Evolutionary conservation across 805 yeast species (phyloP).

Genomic region (Grigorovia jiainica): DNA sequence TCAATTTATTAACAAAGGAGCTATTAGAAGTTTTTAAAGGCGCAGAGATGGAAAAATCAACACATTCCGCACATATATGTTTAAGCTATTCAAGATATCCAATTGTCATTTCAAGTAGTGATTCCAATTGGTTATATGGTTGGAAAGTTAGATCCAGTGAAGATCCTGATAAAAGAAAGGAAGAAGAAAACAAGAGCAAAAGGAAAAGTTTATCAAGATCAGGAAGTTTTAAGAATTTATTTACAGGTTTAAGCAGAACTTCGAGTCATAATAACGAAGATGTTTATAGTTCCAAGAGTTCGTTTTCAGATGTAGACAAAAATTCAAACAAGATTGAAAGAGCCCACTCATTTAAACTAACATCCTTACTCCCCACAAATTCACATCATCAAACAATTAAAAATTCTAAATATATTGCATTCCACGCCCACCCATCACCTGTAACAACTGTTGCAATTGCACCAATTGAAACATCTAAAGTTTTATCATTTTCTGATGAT

Average conservation of each 20-base stretch:
- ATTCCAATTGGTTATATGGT: conserved; percentile 76
- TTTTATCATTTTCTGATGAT: conserved; percentile 67
- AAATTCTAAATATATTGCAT: conserved; percentile 54
- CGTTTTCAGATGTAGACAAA: neutral
- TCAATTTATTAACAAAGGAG: conserved; percentile 43
- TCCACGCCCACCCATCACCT: conserved; percentile 65
- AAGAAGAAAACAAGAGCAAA: neutral
- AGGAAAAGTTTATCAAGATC: conserved; percentile 7
- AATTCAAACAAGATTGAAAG: neutral
- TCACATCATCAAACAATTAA: conserved; percentile 1
- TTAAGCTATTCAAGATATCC: conserved; percentile 6
- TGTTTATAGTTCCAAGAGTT: neutral
- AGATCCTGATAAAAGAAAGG: neutral
- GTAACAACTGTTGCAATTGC: conserved; percentile 75
- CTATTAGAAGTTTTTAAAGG: conserved; percentile 69
- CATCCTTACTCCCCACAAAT: conserved; percentile 2
- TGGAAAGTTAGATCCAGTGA: conserved; percentile 49
- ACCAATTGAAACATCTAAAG: conserved; percentile 55
- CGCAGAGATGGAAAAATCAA: conserved; percentile 55
- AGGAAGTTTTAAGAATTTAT: conserved; percentile 9
- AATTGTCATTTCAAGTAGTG: conserved; percentile 63
- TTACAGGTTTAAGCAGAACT: conserved; percentile 6
- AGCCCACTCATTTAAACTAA: neutral
- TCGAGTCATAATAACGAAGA: conserved; percentile 5
- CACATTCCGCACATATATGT: conserved; percentile 46